Evolutionary conservation across 2,329 filamentous ascomycete species (phyloP), one percentile per base, ranked within the genome.

Genomic region (Chalaropsis ovoidea): DNA sequence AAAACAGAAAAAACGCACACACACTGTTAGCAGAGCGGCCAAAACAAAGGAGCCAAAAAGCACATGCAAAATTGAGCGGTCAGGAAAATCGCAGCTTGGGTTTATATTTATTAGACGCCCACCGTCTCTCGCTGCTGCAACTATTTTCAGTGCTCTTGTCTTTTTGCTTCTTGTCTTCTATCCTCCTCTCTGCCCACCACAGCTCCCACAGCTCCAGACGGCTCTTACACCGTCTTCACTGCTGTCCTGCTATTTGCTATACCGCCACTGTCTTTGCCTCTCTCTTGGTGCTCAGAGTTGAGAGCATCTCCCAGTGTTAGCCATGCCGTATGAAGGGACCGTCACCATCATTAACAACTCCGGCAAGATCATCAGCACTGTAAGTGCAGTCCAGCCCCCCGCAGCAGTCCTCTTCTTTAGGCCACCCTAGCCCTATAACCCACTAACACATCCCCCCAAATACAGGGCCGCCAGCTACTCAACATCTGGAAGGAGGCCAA

Each of bases 401-500:
- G n/a, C 52, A 19, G 61, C 1, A 8, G 35, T 4, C 2, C 42
- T 43, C 19, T 27, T 45, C 22, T 27, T 15, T 61, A 15, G 15
- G 47, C 47, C 47, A n/a, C 47, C n/a, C 5, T 49, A 24, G 6
- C 47, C n/a, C 47, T 22, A 35, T 6, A 35, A 22, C 19, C 61
- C 61, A 52, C 54, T 66, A 49, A 64, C 67, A 65, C 35, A 31
- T 52, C 3, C 7, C 7, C 54, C 11, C 15, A 54, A 35, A 24
- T 52, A 19, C 72, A 95, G 90, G 90, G 90, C 72, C 96, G 95
- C 77, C 89, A 96, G 71, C 80, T 97, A 27, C 83, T 95, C 72
- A 87, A 86, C 73, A 87, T 96, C 72, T 95, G 95, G 81, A 95
- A 90, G 74, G 91, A 96, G 74, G 93, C 92, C 69, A 90, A 90